These are phyloP conservation scores for Alternaria angustiovoidea DNA, from an alignment of 2,329 filamentous ascomycete genomes.

Conservation along the genomic window DNA sequence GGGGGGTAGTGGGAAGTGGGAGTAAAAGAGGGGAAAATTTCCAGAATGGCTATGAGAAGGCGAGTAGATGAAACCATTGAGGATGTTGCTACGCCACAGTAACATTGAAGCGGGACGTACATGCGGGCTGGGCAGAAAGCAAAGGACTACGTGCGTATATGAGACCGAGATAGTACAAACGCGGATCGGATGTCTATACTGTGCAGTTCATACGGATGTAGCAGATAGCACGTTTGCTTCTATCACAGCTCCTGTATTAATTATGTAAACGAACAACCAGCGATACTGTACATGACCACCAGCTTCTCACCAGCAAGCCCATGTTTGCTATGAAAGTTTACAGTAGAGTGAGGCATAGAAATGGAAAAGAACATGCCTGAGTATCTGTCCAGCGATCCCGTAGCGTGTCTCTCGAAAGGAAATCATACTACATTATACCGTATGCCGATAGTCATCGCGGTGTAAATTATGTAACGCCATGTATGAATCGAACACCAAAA, in stretches of 20 bases:
- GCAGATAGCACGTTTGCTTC: constrained; percentile 5
- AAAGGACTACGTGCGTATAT: neutral
- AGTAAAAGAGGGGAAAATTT: constrained; percentile 9
- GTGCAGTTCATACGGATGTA: neutral
- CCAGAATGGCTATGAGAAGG: neutral
- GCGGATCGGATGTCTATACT: neutral
- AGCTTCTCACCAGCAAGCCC: constrained; percentile 20
- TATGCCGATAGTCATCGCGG: constrained; percentile 29
- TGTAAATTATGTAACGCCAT: constrained; percentile 15
- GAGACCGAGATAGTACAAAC: neutral
- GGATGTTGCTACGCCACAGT: neutral
- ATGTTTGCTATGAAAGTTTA: constrained; percentile 29
- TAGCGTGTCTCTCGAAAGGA: constrained; percentile 14
- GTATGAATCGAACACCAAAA: constrained; percentile 2
- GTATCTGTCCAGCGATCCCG: constrained; percentile 19
- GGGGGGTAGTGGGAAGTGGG: constrained; percentile 28
- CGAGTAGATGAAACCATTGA: neutral
- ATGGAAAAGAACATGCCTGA: constrained; percentile 20
- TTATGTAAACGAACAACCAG: constrained; percentile 16
- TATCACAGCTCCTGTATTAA: constrained; percentile 27
- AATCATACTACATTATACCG: constrained; percentile 24
- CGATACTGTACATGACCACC: constrained; percentile 33
- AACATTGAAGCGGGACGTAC: neutral
- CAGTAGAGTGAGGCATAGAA: constrained; percentile 20
- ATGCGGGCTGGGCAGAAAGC: neutral